phyloP scores from a whole-genome alignment of 2,329 filamentous ascomycete genomes.

The Hymenoscyphus fructigenus region DNA sequence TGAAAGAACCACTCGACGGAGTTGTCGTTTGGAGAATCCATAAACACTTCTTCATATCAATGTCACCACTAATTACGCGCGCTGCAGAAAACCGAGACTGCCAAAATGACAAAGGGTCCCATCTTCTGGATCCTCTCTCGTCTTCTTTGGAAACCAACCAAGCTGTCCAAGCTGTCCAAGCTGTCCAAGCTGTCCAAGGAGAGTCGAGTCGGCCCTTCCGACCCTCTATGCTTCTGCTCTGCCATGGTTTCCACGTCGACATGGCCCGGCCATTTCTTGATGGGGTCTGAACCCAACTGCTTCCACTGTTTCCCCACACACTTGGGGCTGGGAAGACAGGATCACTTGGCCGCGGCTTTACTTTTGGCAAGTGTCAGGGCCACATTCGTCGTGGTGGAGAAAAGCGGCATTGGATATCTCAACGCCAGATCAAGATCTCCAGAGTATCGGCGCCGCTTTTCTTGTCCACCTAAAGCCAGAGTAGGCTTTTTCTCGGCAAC shows the following conservation, averaged over 20 bases:
- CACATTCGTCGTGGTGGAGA: neutral
- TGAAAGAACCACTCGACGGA: neutral
- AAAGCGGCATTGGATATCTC: neutral
- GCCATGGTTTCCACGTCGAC: conserved; percentile 1
- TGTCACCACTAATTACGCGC: neutral
- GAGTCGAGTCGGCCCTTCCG: neutral
- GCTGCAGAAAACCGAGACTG: neutral
- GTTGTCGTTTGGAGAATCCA: neutral
- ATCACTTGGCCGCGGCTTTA: neutral
- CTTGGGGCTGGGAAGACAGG: neutral
- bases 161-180: no score
- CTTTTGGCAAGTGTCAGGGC: neutral
- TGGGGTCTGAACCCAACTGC: neutral
- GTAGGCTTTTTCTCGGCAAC: neutral
- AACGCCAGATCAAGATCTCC: neutral
- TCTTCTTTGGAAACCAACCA: neutral
- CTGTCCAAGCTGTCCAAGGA: neutral
- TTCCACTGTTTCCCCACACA: neutral
- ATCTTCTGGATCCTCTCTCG: neutral
- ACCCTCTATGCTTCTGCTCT: neutral
- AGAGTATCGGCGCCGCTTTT: neutral
- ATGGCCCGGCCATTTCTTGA: neutral
- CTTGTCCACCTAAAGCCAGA: neutral
- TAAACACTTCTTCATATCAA: neutral
- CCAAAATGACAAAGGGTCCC: neutral